These are phyloP conservation scores for Daldinia loculata DNA, from an alignment of 495 filamentous ascomycete species.

Conservation along the genomic window DNA sequence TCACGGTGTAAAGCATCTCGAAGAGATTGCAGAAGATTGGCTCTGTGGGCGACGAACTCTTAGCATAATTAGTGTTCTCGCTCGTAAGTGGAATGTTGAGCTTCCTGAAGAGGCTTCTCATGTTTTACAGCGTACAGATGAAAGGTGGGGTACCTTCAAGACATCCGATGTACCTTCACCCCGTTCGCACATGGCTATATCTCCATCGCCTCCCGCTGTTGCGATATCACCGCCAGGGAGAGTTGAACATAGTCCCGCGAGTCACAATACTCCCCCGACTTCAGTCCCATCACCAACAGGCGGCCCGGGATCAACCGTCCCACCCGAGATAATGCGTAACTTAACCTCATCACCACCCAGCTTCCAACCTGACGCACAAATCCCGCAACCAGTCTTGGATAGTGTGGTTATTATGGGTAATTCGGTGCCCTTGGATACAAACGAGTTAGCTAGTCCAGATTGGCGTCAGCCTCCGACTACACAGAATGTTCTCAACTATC, in stretches of 20 bases:
- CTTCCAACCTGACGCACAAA: constrained; percentile 31
- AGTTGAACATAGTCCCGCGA: constrained; percentile 43
- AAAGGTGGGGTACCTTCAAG: constrained; percentile 62
- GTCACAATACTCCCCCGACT: constrained; percentile 37
- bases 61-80: constrained; percentile 84
- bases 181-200: constrained; percentile 44
- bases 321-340: constrained; percentile 41
- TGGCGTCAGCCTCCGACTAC: constrained; percentile 25
- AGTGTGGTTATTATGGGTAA: constrained; percentile 34
- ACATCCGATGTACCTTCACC: constrained; percentile 66
- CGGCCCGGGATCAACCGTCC: constrained; percentile 28
- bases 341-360: constrained; percentile 30
- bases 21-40: constrained; percentile 97
- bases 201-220: constrained; percentile 39
- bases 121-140: constrained; percentile 72
- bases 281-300: constrained; percentile 39
- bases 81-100: constrained; percentile 85
- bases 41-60: constrained; percentile 87
- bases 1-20: constrained; percentile 89
- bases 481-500: constrained; percentile 24
- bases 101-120: constrained; percentile 82
- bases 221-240: constrained; percentile 33
- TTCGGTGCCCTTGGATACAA: constrained; percentile 21
- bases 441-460: constrained; percentile 12
- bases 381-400: constrained; percentile 25